A percentile compares a stretch with the other conserved stretches of the same genome.
These are phyloP conservation scores for Pseudoscleropodium purum DNA, from an alignment of 225 moss, liverwort and hornwort species.

Conservation along the genomic window DNA sequence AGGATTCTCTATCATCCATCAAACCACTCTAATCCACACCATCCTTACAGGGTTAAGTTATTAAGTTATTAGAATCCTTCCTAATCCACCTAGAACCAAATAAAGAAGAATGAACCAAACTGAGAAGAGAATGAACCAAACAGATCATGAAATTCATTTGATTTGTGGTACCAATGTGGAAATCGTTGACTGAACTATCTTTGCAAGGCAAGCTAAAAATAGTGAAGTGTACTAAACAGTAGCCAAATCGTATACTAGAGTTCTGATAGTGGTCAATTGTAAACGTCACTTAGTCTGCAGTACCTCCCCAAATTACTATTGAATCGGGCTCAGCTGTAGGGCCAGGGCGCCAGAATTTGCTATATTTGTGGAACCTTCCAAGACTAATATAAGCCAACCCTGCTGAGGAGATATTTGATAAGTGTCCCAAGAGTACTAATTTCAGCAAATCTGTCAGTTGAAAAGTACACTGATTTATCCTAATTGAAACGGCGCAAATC, in stretches of 20 bases:
- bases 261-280: neutral
- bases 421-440: neutral
- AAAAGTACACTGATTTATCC: neutral
- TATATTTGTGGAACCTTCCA: neutral
- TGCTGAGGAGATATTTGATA: neutral
- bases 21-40: fast-evolving
- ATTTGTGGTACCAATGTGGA: neutral
- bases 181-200: neutral
- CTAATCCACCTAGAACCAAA: neutral
- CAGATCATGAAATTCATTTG: neutral
- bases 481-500: neutral
- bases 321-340: neutral
- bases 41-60: neutral
- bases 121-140: neutral
- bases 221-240: neutral
- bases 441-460: neutral
- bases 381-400: neutral
- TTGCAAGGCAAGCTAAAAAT: neutral
- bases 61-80: neutral
- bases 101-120: neutral
- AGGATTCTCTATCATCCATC: neutral
- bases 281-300: neutral
- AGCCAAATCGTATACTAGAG: neutral
- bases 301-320: neutral
- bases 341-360: neutral